Evolutionary conservation across 2,329 filamentous ascomycete species (phyloP), one percentile per base, ranked within the genome.

Genomic region (Aspergillus brasiliensis): DNA sequence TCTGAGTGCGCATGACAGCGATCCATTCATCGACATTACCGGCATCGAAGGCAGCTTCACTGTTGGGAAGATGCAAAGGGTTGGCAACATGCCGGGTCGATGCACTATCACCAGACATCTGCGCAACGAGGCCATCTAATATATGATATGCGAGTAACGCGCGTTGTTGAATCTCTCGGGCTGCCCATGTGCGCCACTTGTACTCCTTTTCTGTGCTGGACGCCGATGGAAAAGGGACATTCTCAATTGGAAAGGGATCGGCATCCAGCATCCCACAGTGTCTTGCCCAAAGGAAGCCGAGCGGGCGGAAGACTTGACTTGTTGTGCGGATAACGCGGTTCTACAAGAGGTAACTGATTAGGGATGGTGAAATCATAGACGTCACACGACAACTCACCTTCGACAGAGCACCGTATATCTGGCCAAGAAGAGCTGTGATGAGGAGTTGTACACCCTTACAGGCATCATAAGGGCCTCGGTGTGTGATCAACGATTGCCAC

Each of bases 261-360:
- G 68, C 73, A 34, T 80, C 74, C 51, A 77, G 73, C 74, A 80
- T 78, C 13, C 78, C 77, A 55, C 77, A 80, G 54, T 80, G 77
- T 27, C 77, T 72, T 31, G 78, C 78, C 79, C 79, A 81, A 57
- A 77, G 76, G 64, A 81, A 80, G 2, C 75, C 77, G 0, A 81
- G 69, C 2, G 75, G 77, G 37, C 78, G 78, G 57, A 80, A 80
- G 2, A 78, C 74, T 56, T 80, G 78, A 57, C 75, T 78, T 28
- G 78, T 80, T 1, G 75, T 79, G 11, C 79, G 73, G 44, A 81
- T 77, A 2, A 69, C 70, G 34, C 75, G 68, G 51, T 79, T 80
- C 72, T 75, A 48, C 40, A 37, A 44, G 10, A 51, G n/a, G n/a
- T 5, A n/a, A 23, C 31, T 19, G n/a, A 23, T 51, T n/a, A 51